Evolutionary conservation across 345 rosid species (phyloP).

Genomic region (Euphorbia tirucalli): DNA sequence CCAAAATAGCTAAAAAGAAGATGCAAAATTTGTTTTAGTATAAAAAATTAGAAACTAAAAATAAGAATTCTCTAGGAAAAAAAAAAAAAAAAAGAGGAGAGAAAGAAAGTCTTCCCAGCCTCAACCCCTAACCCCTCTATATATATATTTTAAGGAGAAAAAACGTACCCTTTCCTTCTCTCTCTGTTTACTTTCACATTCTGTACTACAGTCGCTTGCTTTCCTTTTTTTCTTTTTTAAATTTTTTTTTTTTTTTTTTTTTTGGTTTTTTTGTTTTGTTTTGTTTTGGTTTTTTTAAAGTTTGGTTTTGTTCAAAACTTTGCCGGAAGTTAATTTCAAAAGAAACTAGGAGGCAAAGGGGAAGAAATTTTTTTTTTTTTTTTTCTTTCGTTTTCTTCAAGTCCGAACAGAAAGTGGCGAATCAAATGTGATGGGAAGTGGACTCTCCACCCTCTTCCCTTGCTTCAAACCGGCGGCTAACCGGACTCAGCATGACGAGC

Average conservation of each 20-base stretch:
- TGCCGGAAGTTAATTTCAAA: slow-evolving; percentile 1
- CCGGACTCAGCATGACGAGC: slow-evolving; percentile 29
- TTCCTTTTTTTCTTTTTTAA: background rate
- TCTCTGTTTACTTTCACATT: slow-evolving; percentile 5
- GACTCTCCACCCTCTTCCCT: slow-evolving; percentile 67
- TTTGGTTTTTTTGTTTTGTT: too few species aligned
- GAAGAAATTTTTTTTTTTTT: slow-evolving; percentile 1
- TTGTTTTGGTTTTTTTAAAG: too few species aligned
- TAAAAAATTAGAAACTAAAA: too few species aligned
- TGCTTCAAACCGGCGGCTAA: slow-evolving; percentile 59
- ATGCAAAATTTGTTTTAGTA: too few species aligned
- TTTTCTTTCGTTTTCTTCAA: slow-evolving; percentile 23
- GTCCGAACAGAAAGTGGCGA: slow-evolving; percentile 37
- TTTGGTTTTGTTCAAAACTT: background rate
- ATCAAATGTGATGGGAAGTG: slow-evolving; percentile 99
- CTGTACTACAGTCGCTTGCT: slow-evolving; percentile 1
- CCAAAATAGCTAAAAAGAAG: too few species aligned
- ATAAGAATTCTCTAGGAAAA: background rate
- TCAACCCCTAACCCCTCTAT: background rate
- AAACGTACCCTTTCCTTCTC: background rate
- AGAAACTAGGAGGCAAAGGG: background rate
- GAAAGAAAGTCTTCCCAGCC: slow-evolving; percentile 6
- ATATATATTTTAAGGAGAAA: background rate
- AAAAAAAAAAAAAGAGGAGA: too few species aligned
- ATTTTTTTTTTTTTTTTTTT: background rate